phyloP scores from a whole-genome alignment of 108 stramenopile genomes.

The Fistulifera pelliculosa region DNA sequence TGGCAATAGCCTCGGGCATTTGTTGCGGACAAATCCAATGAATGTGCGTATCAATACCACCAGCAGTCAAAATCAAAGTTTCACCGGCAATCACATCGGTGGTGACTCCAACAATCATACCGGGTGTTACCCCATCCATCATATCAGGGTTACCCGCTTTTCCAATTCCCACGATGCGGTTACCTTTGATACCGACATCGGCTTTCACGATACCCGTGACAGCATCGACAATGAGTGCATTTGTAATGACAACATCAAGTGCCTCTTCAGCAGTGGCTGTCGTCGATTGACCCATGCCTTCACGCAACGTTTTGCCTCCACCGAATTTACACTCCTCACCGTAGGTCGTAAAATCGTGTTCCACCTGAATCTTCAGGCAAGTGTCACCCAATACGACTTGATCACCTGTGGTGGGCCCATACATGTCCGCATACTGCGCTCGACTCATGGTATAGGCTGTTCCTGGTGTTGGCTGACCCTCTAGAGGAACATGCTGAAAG shows the following conservation, averaged over 20 bases:
- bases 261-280: conserved; percentile 49
- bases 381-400: conserved; percentile 88
- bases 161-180: conserved; percentile 89
- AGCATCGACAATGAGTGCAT: conserved; percentile 91
- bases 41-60: conserved; percentile 94
- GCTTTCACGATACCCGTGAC: conserved; percentile 84
- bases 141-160: conserved; percentile 98
- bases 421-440: conserved; percentile 61
- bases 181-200: conserved; percentile 91
- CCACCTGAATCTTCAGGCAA: conserved; percentile 68
- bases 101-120: conserved; percentile 84
- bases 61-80: conserved; percentile 91
- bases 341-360: conserved; percentile 61
- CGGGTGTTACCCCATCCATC: conserved; percentile 80
- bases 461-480: conserved; percentile 20
- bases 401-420: conserved; percentile 85
- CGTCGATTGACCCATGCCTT: conserved; percentile 96
- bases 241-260: conserved; percentile 92
- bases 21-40: conserved; percentile 98
- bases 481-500: conserved; percentile 26
- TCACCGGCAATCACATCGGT: conserved; percentile 98
- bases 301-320: conserved; percentile 94
- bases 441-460: conserved; percentile 37
- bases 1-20: conserved; percentile 88
- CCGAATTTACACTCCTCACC: conserved; percentile 99